A percentile compares a stretch with the other conserved stretches of the same genome.
phyloP scores from a whole-genome alignment of 345 rosid species.

The Ceriops tagal region DNA sequence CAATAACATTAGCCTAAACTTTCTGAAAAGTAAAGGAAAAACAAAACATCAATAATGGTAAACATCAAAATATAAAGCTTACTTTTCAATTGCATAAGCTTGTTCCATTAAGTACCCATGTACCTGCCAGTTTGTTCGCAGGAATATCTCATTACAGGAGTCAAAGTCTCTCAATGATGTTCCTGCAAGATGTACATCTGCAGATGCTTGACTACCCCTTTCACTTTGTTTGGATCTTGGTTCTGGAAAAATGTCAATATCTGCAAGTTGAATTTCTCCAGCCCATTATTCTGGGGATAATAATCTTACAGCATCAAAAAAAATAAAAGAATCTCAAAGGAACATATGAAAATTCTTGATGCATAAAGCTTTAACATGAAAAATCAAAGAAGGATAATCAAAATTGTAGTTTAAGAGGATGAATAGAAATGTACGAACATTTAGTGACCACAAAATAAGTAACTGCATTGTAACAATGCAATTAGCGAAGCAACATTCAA shows the following conservation, averaged over 20 bases:
- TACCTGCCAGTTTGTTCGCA: slow-evolving; percentile 75
- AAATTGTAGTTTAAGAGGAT: too few species aligned
- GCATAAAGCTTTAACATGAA: not conserved
- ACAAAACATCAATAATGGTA: slow-evolving; percentile 1
- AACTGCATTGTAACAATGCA: too few species aligned
- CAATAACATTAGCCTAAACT: not conserved
- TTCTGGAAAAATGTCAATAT: slow-evolving; percentile 45
- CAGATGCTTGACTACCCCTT: slow-evolving; percentile 42
- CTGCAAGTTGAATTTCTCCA: slow-evolving; percentile 45
- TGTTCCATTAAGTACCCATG: slow-evolving; percentile 86
- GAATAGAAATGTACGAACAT: too few species aligned
- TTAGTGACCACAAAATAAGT: too few species aligned
- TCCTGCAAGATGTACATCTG: slow-evolving; percentile 33
- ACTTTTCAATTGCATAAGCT: slow-evolving; percentile 88
- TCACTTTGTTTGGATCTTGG: slow-evolving; percentile 39
- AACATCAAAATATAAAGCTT: slow-evolving; percentile 9
- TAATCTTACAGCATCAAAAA: not conserved
- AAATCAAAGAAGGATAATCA: not conserved
- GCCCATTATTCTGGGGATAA: not conserved
- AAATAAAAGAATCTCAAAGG: slow-evolving; percentile 3
- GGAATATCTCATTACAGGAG: slow-evolving; percentile 46
- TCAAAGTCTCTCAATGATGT: slow-evolving; percentile 35
- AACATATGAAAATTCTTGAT: not conserved
- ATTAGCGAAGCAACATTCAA: too few species aligned
- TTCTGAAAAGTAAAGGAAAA: not conserved